A percentile compares a stretch with the other conserved stretches of the same genome.
These are phyloP conservation scores for Acacia confusa DNA, from an alignment of 306 rosid genomes.

Conservation along the genomic window DNA sequence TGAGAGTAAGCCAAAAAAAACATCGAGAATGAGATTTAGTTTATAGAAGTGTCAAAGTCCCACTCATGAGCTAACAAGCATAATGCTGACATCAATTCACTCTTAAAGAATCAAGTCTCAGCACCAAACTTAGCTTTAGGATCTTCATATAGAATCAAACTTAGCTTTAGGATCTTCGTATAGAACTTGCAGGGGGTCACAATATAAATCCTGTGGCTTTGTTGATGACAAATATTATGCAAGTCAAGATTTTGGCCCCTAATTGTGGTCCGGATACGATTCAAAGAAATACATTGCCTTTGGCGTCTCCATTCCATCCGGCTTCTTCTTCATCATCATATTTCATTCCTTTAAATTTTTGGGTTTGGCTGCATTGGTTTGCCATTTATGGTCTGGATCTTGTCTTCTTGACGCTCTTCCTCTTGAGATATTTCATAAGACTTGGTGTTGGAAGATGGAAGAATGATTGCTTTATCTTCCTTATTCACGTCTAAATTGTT, in stretches of 20 bases:
- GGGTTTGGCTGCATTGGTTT: constrained; percentile 27
- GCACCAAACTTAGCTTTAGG: neutral
- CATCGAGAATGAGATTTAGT: no score
- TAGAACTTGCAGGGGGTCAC: no score
- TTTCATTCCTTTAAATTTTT: constrained; percentile 24
- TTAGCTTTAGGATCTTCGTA: neutral
- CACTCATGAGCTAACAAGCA: no score
- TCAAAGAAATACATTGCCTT: constrained; percentile 62
- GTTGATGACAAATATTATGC: constrained; percentile 61
- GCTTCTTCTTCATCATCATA: constrained; percentile 5
- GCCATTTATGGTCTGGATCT: constrained; percentile 28
- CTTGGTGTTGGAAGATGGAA: constrained; percentile 39
- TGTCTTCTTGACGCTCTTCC: constrained; percentile 10
- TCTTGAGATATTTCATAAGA: constrained; percentile 22
- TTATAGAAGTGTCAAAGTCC: no score
- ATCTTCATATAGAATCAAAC: no score
- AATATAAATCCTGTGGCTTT: constrained; percentile 56
- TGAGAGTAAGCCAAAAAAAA: no score
- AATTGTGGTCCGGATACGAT: constrained; percentile 60
- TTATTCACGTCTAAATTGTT: constrained; percentile 34
- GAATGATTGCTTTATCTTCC: neutral
- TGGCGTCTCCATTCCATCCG: constrained; percentile 43
- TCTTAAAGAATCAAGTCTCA: no score
- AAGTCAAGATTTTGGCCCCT: constrained; percentile 53
- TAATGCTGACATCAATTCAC: no score